phyloP scores from a whole-genome alignment of 2,329 filamentous ascomycete species.

The Coniochaeta sp. region DNA sequence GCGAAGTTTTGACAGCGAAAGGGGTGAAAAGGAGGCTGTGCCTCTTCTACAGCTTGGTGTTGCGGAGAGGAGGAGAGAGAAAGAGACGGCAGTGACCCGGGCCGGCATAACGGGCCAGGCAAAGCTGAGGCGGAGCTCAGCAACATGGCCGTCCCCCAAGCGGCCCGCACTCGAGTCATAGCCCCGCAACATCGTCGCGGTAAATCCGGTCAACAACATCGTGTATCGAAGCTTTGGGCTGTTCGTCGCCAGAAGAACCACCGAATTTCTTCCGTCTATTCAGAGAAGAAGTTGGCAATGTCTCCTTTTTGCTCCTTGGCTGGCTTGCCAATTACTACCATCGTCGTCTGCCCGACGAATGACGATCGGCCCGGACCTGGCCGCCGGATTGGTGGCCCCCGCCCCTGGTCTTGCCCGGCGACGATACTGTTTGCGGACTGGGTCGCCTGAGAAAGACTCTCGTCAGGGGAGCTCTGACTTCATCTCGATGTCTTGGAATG shows the following conservation, averaged over 20 bases:
- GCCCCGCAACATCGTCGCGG: neutral
- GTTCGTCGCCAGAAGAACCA: neutral
- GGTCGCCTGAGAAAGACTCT: neutral
- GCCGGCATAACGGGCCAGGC: slow-evolving; percentile 2
- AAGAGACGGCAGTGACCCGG: neutral
- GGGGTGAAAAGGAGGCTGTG: neutral
- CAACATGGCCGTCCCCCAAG: neutral
- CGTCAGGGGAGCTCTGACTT: neutral
- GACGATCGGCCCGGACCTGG: neutral
- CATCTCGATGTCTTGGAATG: neutral
- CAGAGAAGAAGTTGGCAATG: neutral
- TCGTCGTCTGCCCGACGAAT: neutral
- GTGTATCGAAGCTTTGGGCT: neutral
- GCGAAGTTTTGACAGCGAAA: neutral
- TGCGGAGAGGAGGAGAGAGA: neutral
- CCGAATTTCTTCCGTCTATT: neutral
- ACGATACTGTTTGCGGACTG: neutral
- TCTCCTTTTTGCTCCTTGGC: neutral
- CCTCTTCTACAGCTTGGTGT: neutral
- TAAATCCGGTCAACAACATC: neutral
- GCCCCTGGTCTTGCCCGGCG: neutral
- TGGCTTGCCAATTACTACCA: neutral
- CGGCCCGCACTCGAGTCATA: neutral
- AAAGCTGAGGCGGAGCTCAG: neutral
- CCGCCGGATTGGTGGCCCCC: neutral